Conservation (phyloP, 164 flowering plant genomes). For the Tinospora cordifolia region DNA sequence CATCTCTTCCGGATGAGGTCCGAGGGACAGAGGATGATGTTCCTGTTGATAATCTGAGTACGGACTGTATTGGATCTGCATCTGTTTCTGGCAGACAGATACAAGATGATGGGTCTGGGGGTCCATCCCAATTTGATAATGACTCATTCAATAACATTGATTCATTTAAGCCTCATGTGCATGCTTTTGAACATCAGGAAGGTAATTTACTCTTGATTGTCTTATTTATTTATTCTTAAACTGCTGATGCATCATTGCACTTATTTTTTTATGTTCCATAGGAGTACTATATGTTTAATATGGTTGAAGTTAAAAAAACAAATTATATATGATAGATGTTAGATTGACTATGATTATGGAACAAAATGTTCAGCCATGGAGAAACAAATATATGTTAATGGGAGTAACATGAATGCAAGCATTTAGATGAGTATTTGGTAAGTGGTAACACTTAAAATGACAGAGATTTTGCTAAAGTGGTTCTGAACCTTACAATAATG, state of each 20-base stretch:
- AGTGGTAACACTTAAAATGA: too few species aligned
- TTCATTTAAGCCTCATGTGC: slow-evolving; percentile 42
- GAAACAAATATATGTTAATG: too few species aligned
- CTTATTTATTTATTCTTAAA: neutral
- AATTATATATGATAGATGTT: too few species aligned
- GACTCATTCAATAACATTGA: slow-evolving; percentile 33
- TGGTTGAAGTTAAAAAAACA: too few species aligned
- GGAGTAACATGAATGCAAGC: too few species aligned
- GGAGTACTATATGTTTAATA: too few species aligned
- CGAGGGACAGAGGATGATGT: slow-evolving; percentile 29
- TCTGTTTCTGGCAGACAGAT: slow-evolving; percentile 36
- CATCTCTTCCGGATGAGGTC: slow-evolving; percentile 33
- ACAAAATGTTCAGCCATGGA: too few species aligned
- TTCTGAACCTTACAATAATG: too few species aligned
- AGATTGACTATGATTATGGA: too few species aligned
- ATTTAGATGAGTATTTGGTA: too few species aligned
- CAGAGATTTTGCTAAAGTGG: too few species aligned
- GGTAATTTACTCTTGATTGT: slow-evolving; percentile 30
- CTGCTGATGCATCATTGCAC: neutral
- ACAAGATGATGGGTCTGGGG: slow-evolving; percentile 40
- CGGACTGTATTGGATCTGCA: slow-evolving; percentile 27
- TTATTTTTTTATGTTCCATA: neutral
- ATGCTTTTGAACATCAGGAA: slow-evolving; percentile 44
- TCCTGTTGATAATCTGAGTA: slow-evolving; percentile 22
- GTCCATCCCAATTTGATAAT: slow-evolving; percentile 46